Percentiles rank a stretch among this genome's conserved stretches.
Conservation (phyloP, 164 flowering plant genomes). For the Protea cynaroides region DNA sequence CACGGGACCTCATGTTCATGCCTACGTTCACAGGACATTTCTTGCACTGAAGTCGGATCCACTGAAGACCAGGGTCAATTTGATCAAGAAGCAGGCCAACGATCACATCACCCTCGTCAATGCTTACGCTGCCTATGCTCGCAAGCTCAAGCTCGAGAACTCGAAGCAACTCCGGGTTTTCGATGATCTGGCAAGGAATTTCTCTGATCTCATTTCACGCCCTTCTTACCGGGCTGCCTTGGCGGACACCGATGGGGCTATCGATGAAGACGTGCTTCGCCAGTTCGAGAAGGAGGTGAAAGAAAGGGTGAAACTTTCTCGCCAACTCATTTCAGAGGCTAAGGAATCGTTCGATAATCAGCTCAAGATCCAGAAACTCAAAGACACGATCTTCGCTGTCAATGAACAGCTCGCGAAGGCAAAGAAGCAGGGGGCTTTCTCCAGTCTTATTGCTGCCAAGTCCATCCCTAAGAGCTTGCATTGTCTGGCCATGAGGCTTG, state of each 20-base stretch:
- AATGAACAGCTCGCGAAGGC: constrained; percentile 76
- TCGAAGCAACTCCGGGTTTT: constrained; percentile 64
- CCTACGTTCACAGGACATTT: constrained; percentile 65
- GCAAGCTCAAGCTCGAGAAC: constrained; percentile 82
- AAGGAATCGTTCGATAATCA: constrained; percentile 94
- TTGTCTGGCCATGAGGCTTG: constrained; percentile 85
- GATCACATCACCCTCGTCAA: constrained; percentile 77
- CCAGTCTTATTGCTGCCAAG: constrained; percentile 71
- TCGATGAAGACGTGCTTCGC: constrained; percentile 74
- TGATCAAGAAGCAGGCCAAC: constrained; percentile 72
- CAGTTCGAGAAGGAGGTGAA: constrained; percentile 94
- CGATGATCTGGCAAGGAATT: constrained; percentile 61
- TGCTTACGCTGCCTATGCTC: constrained; percentile 81
- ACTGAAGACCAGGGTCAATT: constrained; percentile 61
- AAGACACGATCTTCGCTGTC: constrained; percentile 88
- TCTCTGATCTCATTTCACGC: constrained; percentile 44
- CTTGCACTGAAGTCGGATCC: constrained; percentile 81
- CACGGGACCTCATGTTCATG: constrained; percentile 28
- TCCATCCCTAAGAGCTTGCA: constrained; percentile 88
- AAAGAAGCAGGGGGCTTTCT: constrained; percentile 75
- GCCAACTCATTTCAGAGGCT: constrained; percentile 60
- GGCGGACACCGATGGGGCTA: constrained; percentile 43
- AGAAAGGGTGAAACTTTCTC: constrained; percentile 64
- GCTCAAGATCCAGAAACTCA: constrained; percentile 91
- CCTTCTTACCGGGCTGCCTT: constrained; percentile 36